Evolutionary conservation across 1,284 basidiomycete genomes (phyloP), one percentile per base, ranked within the genome.

Genomic region (Fomes fomentarius): DNA sequence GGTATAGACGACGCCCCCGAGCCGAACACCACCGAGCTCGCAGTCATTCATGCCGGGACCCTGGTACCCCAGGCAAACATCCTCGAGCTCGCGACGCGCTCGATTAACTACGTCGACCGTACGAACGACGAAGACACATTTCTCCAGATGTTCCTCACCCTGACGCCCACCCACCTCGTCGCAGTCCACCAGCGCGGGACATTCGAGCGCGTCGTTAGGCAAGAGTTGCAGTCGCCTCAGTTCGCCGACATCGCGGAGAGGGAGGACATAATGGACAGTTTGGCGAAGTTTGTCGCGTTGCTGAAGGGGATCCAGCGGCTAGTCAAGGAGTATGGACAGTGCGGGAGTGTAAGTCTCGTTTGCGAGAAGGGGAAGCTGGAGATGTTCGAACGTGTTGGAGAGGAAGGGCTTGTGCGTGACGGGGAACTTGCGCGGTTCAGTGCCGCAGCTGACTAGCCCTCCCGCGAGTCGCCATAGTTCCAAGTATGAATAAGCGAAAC

Each of bases 131-230:
- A 81, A 41, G 69, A 74, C 3, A 67, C 74, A 3, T 67, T 81
- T 43, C 64, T 84, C 40, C 82, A 84, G 61, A 64, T 84, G 2
- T 81, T 77, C 67, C 73, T 85, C 53, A 83, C 82, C 1, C 80
- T 84, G 61, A 84, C 82, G 0, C 71, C 76, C 0, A 72, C 81
- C 42, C 76, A 74, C 52, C 78, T 77, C 64, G 68, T 84, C 24
- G 83, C 74, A 0, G 63, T 79, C 8, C 82, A 85, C 58, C 60
- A 73, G 19, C 82, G 82, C 0, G 64, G 54, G 1, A 39, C 22
- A 1, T 84, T 84, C 65, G 54, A 63, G 4, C 61, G 68, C n/a
- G 68, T 83, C 15, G 60, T 73, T 44, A 78, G 78, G 59, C 69
- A 72, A 25, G 73, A 72, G 33, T 63, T 81, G 1, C 63, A 61